These are phyloP conservation scores for Aulographum hederae DNA, from an alignment of 2,329 filamentous ascomycete genomes.

Conservation along the genomic window DNA sequence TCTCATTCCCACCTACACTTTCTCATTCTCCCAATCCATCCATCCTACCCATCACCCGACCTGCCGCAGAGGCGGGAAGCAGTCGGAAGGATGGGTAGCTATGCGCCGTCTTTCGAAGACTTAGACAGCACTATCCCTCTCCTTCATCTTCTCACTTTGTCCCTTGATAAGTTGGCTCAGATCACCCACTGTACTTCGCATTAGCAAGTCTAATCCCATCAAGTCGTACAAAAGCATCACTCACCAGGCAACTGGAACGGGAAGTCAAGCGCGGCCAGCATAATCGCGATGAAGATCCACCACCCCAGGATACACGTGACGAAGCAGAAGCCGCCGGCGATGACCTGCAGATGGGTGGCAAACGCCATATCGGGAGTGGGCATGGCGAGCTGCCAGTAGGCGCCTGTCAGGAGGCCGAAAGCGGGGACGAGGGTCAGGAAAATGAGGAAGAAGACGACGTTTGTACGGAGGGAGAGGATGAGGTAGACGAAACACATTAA, in stretches of 20 bases:
- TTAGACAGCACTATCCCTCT: too few species aligned
- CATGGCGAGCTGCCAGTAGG: conserved; percentile 38
- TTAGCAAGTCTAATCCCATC: conserved; percentile 1
- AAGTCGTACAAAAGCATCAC: conserved; percentile 2
- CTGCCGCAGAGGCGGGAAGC: too few species aligned
- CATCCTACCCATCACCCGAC: too few species aligned
- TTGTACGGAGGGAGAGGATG: conserved; percentile 53
- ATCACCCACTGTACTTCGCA: conserved; percentile 25
- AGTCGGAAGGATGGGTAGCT: too few species aligned
- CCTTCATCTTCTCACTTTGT: conserved; percentile 16
- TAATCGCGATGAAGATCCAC: conserved; percentile 35
- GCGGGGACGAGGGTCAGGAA: conserved; percentile 43
- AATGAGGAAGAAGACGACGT: conserved; percentile 51
- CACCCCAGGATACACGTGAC: conserved; percentile 29
- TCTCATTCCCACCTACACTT: too few species aligned
- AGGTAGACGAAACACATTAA: conserved; percentile 49
- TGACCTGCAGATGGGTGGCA: conserved; percentile 14
- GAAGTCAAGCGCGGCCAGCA: conserved; percentile 34
- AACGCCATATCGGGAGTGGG: conserved; percentile 16
- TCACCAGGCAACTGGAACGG: conserved; percentile 29
- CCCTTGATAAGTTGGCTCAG: conserved; percentile 26
- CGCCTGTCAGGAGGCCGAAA: conserved; percentile 41
- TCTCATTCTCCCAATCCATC: too few species aligned
- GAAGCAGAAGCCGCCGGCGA: conserved; percentile 30
- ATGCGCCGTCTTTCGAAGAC: too few species aligned